Evolutionary conservation across 108 stramenopile genomes (phyloP), one percentile per base, ranked within the genome.

Genomic region (Fistulifera pelliculosa): DNA sequence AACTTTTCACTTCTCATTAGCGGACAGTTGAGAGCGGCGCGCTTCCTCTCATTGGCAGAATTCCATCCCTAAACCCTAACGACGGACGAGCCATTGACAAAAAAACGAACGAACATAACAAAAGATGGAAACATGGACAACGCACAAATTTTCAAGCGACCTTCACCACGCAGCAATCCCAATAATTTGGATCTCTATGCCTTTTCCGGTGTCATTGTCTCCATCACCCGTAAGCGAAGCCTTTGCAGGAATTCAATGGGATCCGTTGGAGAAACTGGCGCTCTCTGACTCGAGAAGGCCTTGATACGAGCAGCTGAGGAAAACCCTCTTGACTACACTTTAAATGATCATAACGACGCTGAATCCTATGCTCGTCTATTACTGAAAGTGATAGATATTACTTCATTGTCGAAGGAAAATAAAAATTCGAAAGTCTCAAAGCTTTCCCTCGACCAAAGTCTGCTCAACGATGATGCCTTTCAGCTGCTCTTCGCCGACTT

Each of bases 291-390:
- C 14, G 84, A 85, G 61, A 64, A 69, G 43, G 24, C 61, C 11
- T 44, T 81, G 10, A 63, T 85, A 24, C 77, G 73, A 38, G 56
- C 69, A 31, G 84, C 69, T 47, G 84, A 85, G 52, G 73, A 79
- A 60, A 82, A 86, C 47, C 76, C 79, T 12, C 47, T 86, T 27
- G 85, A 86, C 43, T 86, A 86, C 52, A 82, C 81, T 0, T 51
- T 86, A 41, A 66, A 57, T 31, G 78, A 80, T 18, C 35, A 40
- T 11, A 79, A 75, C 0, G 80, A 86, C 27, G 77, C 76, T 55
- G 59, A 60, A 44, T 58, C 70, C 21, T 82, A 80, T 63, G 71
- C 71, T 24, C 70, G 75, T 31, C 56, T 77, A 3, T 45, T 86
- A 35, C 62, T 86, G 47, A 82, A 82, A 64, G 70, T 86, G 40